These are phyloP conservation scores for Protoeuglena noctilucae DNA, from an alignment of 139 green algal species.

Conservation along the genomic window DNA sequence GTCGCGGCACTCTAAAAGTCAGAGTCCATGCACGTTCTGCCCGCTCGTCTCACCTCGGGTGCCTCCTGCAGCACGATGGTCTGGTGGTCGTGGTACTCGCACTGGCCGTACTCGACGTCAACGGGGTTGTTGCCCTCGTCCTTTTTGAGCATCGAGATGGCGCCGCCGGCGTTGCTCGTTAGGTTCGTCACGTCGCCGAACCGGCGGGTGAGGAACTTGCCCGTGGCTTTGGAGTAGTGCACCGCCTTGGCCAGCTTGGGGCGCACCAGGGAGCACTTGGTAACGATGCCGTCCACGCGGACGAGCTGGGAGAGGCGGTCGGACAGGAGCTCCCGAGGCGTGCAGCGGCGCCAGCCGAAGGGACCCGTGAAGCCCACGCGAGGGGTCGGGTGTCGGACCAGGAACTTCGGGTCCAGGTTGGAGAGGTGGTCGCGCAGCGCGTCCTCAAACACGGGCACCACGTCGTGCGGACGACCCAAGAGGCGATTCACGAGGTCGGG, in stretches of 20 bases:
- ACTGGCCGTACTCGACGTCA: conserved; percentile 84
- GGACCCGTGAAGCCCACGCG: conserved; percentile 68
- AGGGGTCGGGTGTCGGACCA: conserved; percentile 26
- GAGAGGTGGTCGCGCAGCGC: conserved; percentile 37
- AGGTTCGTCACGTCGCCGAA: conserved; percentile 82
- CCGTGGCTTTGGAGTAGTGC: conserved; percentile 74
- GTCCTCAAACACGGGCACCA: conserved; percentile 70
- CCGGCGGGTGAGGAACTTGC: conserved; percentile 44
- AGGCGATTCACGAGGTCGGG: conserved; percentile 19
- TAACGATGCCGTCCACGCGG: conserved; percentile 88
- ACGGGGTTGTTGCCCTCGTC: conserved; percentile 74
- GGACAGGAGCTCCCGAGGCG: conserved; percentile 62
- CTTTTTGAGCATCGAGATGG: conserved; percentile 12
- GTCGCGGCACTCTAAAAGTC: too few species aligned
- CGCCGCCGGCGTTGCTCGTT: conserved; percentile 19
- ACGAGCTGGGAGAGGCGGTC: conserved; percentile 68
- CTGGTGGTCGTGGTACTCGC: conserved; percentile 75
- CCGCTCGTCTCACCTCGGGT: too few species aligned
- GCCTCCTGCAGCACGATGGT: too few species aligned
- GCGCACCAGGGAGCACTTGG: conserved; percentile 35
- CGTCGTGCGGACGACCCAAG: conserved; percentile 49
- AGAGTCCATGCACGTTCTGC: too few species aligned
- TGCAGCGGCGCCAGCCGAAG: conserved; percentile 73
- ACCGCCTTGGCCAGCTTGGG: conserved; percentile 47
- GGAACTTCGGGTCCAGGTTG: conserved; percentile 17